These are phyloP conservation scores for Actinomucor elegans DNA, from an alignment of 371 early-diverging fungal species.

Conservation along the genomic window DNA sequence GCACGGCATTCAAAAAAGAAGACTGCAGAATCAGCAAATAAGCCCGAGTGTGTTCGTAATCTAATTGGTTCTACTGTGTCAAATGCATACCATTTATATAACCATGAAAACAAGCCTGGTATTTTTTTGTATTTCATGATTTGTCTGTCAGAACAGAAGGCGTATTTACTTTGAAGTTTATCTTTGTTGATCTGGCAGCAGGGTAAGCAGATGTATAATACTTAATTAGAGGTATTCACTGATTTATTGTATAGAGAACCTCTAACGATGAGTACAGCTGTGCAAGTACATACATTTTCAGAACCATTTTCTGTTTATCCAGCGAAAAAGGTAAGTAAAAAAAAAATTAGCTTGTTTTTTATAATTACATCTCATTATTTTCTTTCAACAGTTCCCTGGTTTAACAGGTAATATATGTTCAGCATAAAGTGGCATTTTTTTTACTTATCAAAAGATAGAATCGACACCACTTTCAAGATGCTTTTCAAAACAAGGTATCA, in stretches of 20 bases:
- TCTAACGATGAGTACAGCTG: constrained; percentile 32
- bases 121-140: constrained; percentile 65
- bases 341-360: neutral
- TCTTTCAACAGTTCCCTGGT: constrained; percentile 49
- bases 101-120: constrained; percentile 44
- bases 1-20: too few relatives aligned
- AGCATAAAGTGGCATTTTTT: too few relatives aligned
- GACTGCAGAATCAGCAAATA: neutral
- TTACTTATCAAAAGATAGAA: constrained; percentile 31
- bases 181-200: constrained; percentile 27
- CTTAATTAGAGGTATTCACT: constrained; percentile 9
- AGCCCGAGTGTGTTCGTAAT: constrained; percentile 42
- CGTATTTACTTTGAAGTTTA: constrained; percentile 39
- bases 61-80: constrained; percentile 59
- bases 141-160: constrained; percentile 48
- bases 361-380: neutral
- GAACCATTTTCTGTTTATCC: constrained; percentile 51
- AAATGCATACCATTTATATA: constrained; percentile 46
- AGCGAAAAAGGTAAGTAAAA: constrained; percentile 52
- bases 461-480: constrained; percentile 64
- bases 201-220: constrained; percentile 13
- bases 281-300: constrained; percentile 32
- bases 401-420: constrained; percentile 47
- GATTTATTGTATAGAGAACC: constrained; percentile 35
- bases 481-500: constrained; percentile 66